Evolutionary conservation across 176 grass and related monocot species (phyloP).

Genomic region (Musa acuminata): DNA sequence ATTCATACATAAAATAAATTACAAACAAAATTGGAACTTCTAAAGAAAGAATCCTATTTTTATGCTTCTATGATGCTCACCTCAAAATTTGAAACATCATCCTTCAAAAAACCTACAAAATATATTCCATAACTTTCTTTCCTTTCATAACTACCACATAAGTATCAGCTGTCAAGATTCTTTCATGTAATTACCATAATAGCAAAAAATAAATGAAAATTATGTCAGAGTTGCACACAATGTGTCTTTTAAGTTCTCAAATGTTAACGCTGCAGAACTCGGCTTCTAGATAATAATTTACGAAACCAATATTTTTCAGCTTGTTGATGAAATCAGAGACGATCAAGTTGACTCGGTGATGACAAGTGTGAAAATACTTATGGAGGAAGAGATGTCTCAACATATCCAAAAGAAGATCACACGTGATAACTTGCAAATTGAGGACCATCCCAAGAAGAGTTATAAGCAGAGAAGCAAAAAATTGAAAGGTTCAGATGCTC

Average conservation of each 20-base stretch:
- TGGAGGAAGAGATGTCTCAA: constrained; percentile 65
- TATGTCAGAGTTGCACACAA: background rate
- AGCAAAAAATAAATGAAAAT: background rate
- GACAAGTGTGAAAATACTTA: constrained; percentile 70
- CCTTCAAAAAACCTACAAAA: too few species aligned
- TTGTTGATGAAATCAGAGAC: constrained; percentile 27
- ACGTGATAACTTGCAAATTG: constrained; percentile 30
- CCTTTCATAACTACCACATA: too few species aligned
- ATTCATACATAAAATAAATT: too few species aligned
- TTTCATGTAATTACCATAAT: too few species aligned
- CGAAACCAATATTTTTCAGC: constrained; percentile 24
- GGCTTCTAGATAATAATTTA: background rate
- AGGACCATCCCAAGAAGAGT: constrained; percentile 25
- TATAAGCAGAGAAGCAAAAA: constrained; percentile 40
- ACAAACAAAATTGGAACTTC: too few species aligned
- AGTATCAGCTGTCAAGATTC: too few species aligned
- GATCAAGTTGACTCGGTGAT: constrained; percentile 1
- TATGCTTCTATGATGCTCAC: too few species aligned
- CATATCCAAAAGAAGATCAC: constrained; percentile 52
- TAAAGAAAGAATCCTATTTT: too few species aligned
- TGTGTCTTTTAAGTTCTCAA: background rate
- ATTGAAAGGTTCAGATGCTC: constrained; percentile 26
- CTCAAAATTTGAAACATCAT: too few species aligned
- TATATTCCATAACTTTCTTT: too few species aligned
- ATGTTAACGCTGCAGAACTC: background rate